Evolutionary conservation across 495 filamentous ascomycete genomes (phyloP).

Genomic region (Lasiosphaeria hispida): DNA sequence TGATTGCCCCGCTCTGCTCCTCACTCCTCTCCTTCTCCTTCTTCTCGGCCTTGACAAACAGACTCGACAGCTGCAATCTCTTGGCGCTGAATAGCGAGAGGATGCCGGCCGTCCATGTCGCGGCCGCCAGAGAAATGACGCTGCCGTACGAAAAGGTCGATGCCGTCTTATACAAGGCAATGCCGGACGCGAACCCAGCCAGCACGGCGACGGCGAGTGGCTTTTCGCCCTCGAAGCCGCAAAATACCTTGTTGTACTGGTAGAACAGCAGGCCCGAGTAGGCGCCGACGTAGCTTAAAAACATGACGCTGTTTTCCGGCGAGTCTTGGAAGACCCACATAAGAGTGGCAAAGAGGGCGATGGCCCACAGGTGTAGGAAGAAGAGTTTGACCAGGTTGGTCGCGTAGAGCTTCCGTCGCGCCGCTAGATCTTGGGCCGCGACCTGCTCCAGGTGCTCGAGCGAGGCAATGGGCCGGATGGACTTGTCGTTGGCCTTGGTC

Average conservation of each 20-base stretch:
- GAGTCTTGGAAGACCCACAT: conserved; percentile 55
- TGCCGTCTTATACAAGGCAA: conserved; percentile 37
- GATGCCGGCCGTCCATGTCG: conserved; percentile 55
- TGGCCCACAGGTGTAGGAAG: conserved; percentile 56
- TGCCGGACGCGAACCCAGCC: conserved; percentile 43
- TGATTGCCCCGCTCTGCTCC: no score
- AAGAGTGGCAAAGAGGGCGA: conserved; percentile 49
- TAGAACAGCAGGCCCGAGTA: conserved; percentile 61
- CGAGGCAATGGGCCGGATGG: background rate
- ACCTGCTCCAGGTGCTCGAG: conserved; percentile 34
- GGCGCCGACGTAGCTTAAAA: conserved; percentile 50
- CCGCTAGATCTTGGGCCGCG: conserved; percentile 44
- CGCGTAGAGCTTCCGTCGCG: conserved; percentile 56
- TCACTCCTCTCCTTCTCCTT: no score
- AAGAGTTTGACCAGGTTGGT: conserved; percentile 51
- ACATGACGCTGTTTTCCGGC: conserved; percentile 50
- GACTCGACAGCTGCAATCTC: conserved; percentile 30
- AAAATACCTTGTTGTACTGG: conserved; percentile 61
- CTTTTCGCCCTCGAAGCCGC: conserved; percentile 52
- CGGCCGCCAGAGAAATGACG: conserved; percentile 49
- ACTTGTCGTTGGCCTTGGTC: conserved; percentile 41
- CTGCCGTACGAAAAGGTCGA: conserved; percentile 46
- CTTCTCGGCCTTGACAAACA: no score
- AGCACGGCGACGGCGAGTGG: conserved; percentile 47
- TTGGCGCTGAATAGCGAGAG: conserved; percentile 44